Base-by-base conservation (phyloP, 495 filamentous ascomycete genomes). In the Pseudevernia furfuracea region DNA sequence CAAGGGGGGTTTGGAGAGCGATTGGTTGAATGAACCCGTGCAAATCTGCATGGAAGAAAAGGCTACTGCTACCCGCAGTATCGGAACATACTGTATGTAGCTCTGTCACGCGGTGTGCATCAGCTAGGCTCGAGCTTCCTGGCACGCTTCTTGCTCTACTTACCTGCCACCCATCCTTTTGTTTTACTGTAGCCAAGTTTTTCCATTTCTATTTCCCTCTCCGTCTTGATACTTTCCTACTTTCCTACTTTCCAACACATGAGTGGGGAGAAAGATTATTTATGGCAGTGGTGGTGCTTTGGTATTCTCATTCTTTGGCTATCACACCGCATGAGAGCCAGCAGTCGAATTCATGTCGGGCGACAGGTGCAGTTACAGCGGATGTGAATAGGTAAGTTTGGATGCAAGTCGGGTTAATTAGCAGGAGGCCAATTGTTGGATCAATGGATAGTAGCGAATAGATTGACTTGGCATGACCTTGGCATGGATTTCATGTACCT, bases 11-110 rank as follows among this genome's bases (percentile, higher is more conserved):
- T 11, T 9, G 30, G 12, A 17, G 30, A 53, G 25, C 23, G 49
- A 32, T 53, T 53, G 49, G 52, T 9, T 6, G 52, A 21, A 55
- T 11, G 30, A 55, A 34, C 8, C 52, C 30, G 52, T 21, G 52
- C 8, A 4, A 21, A 34, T 55, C 14, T 55, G 52, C 30, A 55
- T 55, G 30, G 30, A 55, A 6, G 6, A 55, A 19, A 19, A 55
- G 52, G n/a, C 25, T 55, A 21, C 30, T 21, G 52, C 52, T 55
- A 4, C 52, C 52, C 52, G 52, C 52, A 36, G 30, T 34, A 55
- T 55, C 52, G 52, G 52, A 55, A 55, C 30, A 34, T n/a, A n/a
- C n/a, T n/a, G n/a, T n/a, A 21, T 55, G 52, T 55, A 55, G 15
- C 19, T 55, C 28, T 55, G 10, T 55, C 52, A 55, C 52, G 17